Percentiles rank a stretch among this genome's conserved stretches.
phyloP scores from a whole-genome alignment of 2,329 filamentous ascomycete genomes.

The Raffaelea ambrosiae region DNA sequence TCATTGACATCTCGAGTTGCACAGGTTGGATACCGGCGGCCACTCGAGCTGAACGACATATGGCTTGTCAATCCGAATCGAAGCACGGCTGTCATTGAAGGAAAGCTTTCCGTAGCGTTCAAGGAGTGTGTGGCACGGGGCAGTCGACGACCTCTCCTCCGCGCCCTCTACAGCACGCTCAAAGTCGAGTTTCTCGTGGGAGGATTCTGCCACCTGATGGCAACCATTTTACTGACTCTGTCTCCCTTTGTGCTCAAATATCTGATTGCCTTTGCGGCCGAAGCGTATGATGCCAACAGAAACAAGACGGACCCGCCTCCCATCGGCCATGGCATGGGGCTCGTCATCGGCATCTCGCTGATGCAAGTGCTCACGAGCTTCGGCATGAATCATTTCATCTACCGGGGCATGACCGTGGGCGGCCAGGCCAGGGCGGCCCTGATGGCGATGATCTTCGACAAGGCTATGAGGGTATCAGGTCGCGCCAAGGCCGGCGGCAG shows the following conservation, averaged over 20 bases:
- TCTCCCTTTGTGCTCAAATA: conserved; percentile 79
- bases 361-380: conserved; percentile 83
- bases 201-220: conserved; percentile 62
- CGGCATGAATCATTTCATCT: conserved; percentile 84
- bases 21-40: conserved; percentile 75
- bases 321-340: conserved; percentile 75
- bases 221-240: conserved; percentile 70
- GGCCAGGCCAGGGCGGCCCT: conserved; percentile 74
- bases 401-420: conserved; percentile 83
- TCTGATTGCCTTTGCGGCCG: conserved; percentile 74
- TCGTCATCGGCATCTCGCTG: conserved; percentile 72
- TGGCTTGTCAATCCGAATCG: conserved; percentile 80
- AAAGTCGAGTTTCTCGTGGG: conserved; percentile 77
- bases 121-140: conserved; percentile 57
- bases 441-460: conserved; percentile 84
- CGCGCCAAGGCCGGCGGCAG: conserved; percentile 75
- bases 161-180: conserved; percentile 81
- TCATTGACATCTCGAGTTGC: conserved; percentile 1
- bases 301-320: conserved; percentile 47
- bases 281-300: conserved; percentile 61
- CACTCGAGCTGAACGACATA: conserved; percentile 75
- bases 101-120: conserved; percentile 58
- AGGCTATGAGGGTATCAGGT: conserved; percentile 80
- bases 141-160: conserved; percentile 64
- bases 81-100: conserved; percentile 62